A percentile compares a stretch with the other conserved stretches of the same genome.
These are phyloP conservation scores for Bipolaris zeicola DNA, from an alignment of 2,329 filamentous ascomycete species.

Conservation along the genomic window DNA sequence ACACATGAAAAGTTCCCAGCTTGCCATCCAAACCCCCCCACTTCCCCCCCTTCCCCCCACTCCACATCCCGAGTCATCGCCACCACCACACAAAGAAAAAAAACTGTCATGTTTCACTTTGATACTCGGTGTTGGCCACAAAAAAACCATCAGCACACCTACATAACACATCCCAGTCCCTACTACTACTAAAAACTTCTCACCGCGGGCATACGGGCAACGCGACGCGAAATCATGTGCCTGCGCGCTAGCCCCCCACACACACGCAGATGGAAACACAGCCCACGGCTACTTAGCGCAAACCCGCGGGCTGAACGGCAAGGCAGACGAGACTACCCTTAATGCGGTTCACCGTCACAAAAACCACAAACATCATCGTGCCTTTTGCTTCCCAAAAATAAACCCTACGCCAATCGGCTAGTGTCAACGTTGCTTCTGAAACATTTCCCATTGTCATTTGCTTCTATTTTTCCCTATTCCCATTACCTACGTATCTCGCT, in stretches of 20 bases:
- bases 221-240: constrained; percentile 37
- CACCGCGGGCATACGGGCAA: constrained; percentile 13
- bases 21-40: neutral
- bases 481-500: too few relatives aligned
- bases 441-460: too few relatives aligned
- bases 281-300: neutral
- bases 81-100: neutral
- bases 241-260: constrained; percentile 7
- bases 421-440: too few relatives aligned
- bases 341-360: too few relatives aligned
- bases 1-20: too few relatives aligned
- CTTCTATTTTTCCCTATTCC: too few relatives aligned
- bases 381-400: neutral
- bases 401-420: too few relatives aligned
- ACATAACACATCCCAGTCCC: too few relatives aligned
- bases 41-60: too few relatives aligned
- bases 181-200: too few relatives aligned
- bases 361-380: too few relatives aligned
- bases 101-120: neutral
- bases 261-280: neutral
- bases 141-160: neutral
- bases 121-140: neutral
- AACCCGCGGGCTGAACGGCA: neutral
- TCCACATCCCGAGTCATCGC: neutral
- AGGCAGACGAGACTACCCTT: neutral